Conservation (phyloP, 768 basidiomycete species). For the Tylopilus subfusipes region DNA sequence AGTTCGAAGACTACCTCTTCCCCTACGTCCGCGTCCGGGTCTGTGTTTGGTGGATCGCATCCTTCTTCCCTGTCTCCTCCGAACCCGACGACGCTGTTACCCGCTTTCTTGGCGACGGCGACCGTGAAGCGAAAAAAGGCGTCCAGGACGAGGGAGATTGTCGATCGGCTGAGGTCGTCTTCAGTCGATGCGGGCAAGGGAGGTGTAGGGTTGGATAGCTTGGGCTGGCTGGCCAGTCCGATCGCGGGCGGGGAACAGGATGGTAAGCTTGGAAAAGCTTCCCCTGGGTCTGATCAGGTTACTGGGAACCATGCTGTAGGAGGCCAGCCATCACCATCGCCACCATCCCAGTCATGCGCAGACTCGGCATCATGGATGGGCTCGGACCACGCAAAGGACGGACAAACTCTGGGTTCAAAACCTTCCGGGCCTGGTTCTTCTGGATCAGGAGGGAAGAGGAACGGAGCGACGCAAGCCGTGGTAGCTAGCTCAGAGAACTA, state of each 20-base stretch:
- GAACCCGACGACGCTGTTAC: slow-evolving; percentile 19
- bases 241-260: slow-evolving; percentile 5
- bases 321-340: not conserved
- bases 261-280: not conserved
- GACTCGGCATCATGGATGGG: not conserved
- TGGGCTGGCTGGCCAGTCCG: slow-evolving; percentile 18
- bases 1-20: slow-evolving; percentile 7
- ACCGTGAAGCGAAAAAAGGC: slow-evolving; percentile 22
- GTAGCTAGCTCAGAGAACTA: not conserved
- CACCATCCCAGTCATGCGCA: not conserved
- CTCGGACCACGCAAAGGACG: not conserved
- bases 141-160: slow-evolving; percentile 30
- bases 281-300: slow-evolving; percentile 4
- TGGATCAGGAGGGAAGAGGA: not conserved
- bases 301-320: not conserved
- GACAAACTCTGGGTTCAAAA: not conserved
- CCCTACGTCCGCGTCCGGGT: not conserved
- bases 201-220: not conserved
- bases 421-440: not conserved
- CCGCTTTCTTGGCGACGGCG: slow-evolving; percentile 23
- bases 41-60: slow-evolving; percentile 6
- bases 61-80: slow-evolving; percentile 4
- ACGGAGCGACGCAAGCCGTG: not conserved
- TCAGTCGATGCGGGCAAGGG: slow-evolving; percentile 23
- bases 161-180: slow-evolving; percentile 26